Percentiles rank a stretch among this genome's conserved stretches.
Conservation (phyloP, 495 filamentous ascomycete species). For the Terfezia claveryi region DNA sequence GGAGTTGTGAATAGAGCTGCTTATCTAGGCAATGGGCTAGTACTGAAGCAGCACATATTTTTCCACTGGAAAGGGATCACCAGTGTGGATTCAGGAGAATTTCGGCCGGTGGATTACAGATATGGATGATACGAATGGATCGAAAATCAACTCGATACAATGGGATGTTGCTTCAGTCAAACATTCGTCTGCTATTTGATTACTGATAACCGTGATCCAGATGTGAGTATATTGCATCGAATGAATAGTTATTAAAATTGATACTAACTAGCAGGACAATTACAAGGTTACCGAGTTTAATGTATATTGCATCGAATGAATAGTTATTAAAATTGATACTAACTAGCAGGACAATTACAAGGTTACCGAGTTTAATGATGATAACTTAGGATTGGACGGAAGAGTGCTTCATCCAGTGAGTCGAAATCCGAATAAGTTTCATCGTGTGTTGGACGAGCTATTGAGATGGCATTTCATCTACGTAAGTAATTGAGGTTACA, state of each 20-base stretch:
- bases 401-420: constrained; percentile 10
- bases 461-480: constrained; percentile 1
- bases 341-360: constrained; percentile 19
- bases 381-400: constrained; percentile 5
- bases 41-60: background rate
- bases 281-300: constrained; percentile 20
- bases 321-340: background rate
- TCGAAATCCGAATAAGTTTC: constrained; percentile 12
- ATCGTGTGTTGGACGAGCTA: constrained; percentile 8
- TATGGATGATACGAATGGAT: constrained; percentile 3
- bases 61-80: background rate
- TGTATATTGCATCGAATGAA: background rate
- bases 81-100: too few relatives aligned
- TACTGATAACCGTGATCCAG: constrained; percentile 5
- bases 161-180: constrained; percentile 18
- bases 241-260: background rate
- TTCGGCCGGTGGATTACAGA: constrained; percentile 17
- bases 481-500: too few relatives aligned
- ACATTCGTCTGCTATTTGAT: constrained; percentile 21
- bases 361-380: constrained; percentile 13
- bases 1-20: too few relatives aligned
- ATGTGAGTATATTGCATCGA: constrained; percentile 2
- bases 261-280: constrained; percentile 9
- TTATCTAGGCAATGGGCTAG: background rate
- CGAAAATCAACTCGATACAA: constrained; percentile 20